phyloP scores from a whole-genome alignment of 176 grass and related monocot species.

The Eragrostis nindensis region DNA sequence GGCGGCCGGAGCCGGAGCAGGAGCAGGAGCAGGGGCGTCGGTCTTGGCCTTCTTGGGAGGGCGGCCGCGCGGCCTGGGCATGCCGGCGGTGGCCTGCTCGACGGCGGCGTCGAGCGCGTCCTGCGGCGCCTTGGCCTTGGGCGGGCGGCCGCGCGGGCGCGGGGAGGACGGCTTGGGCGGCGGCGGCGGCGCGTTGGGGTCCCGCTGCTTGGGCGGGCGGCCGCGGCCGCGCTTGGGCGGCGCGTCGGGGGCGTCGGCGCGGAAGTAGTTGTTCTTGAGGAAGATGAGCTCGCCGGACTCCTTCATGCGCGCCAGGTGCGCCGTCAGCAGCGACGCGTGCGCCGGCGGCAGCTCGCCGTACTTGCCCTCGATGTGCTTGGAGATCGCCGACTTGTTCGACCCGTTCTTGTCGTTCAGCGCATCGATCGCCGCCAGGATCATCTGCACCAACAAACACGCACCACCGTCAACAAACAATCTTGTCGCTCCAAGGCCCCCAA shows the following conservation, averaged over 20 bases:
- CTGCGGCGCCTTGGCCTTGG: conserved; percentile 52
- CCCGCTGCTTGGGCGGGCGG: conserved; percentile 59
- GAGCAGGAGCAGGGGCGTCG: no score
- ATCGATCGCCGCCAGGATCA: conserved; percentile 78
- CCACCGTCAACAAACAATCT: neutral
- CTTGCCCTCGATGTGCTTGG: conserved; percentile 77
- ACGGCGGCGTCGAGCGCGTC: conserved; percentile 49
- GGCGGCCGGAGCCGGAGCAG: no score
- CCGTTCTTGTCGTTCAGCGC: conserved; percentile 63
- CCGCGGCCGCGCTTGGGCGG: conserved; percentile 79
- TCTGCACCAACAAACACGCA: conserved; percentile 36
- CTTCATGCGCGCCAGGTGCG: conserved; percentile 92
- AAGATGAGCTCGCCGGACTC: conserved; percentile 79
- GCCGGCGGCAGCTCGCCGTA: conserved; percentile 65
- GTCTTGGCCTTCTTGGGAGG: conserved; percentile 69
- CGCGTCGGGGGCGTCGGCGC: conserved; percentile 49
- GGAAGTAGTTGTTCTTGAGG: conserved; percentile 82
- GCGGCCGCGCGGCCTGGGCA: conserved; percentile 64
- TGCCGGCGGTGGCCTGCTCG: conserved; percentile 50
- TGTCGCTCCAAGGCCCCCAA: neutral
- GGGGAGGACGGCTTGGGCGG: conserved; percentile 36
- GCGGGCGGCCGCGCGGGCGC: conserved; percentile 60
- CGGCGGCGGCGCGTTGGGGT: conserved; percentile 42
- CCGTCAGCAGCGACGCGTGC: conserved; percentile 75
- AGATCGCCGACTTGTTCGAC: conserved; percentile 88